Percentiles rank a stretch among this genome's conserved stretches.
Conservation (phyloP, 441 rosid genomes). For the Breynia disticha region DNA sequence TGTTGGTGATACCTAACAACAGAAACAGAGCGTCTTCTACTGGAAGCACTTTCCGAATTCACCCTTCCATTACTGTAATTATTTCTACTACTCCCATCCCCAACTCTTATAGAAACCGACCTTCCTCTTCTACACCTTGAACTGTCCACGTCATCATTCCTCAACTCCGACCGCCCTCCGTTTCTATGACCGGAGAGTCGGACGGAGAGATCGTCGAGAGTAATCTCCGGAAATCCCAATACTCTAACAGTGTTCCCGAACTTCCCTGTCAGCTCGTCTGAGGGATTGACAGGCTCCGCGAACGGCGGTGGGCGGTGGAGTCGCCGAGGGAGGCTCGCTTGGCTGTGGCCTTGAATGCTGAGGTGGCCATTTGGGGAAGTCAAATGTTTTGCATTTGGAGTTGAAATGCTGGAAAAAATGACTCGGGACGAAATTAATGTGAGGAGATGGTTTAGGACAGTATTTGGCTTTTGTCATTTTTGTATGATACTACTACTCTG, state of each 20-base stretch:
- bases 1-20: slow-evolving; percentile 38
- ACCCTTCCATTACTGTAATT: slow-evolving; percentile 31
- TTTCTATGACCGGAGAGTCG: too few relatives aligned
- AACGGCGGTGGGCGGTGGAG: slow-evolving; percentile 38
- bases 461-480: too few relatives aligned
- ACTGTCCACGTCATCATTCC: slow-evolving; percentile 25
- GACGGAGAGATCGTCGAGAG: slow-evolving; percentile 75
- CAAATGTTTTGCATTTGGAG: not conserved
- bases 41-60: slow-evolving; percentile 34
- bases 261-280: slow-evolving; percentile 42
- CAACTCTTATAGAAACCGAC: slow-evolving; percentile 52
- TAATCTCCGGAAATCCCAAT: slow-evolving; percentile 64
- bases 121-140: slow-evolving; percentile 49
- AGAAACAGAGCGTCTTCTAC: slow-evolving; percentile 75
- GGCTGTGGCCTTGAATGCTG: slow-evolving; percentile 59
- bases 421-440: not conserved
- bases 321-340: too few relatives aligned
- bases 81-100: slow-evolving; percentile 19
- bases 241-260: slow-evolving; percentile 79
- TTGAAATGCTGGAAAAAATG: too few relatives aligned
- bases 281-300: slow-evolving; percentile 49
- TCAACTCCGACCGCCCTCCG: slow-evolving; percentile 39
- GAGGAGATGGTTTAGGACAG: too few relatives aligned
- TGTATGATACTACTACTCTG: too few relatives aligned
- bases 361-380: slow-evolving; percentile 79